Evolutionary conservation across 306 rosid species (phyloP), one percentile per base, ranked within the genome.

Genomic region (Acacia confusa): DNA sequence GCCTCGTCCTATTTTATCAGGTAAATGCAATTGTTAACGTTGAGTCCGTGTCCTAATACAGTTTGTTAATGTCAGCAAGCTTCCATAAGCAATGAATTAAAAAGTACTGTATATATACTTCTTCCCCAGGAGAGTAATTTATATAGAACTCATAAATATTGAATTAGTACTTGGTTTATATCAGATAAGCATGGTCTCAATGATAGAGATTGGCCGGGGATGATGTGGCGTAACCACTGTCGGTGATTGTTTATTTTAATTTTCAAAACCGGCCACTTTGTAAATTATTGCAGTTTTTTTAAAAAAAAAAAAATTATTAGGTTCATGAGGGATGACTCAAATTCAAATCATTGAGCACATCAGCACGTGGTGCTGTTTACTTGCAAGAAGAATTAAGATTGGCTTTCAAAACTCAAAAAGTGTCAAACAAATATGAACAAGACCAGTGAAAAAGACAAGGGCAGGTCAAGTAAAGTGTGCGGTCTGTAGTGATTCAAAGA

Each of bases 351-450:
- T 68, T 27, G 71, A 76, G 58, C 82, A 70, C 11, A 43, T 43
- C 45, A 3, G 88, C 83, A 78, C 85, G 75, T 78, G 83, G 52
- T 22, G 20, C 52, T 47, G 4, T 47, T 2, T 47, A 24, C 12
- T 71, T 71, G 43, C 22, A 43, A 70, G 75, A 8, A 71, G 53
- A 75, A 58, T 41, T 22, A 43, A 12, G 4, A 34, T 70, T 47
- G 30, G 57, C 28, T 68, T 53, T 12, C 36, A 2, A 71, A 82
- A 61, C 47, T 17, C 20, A 4, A 71, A 82, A 36, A 27, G 60
- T 45, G 17, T 24, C 20, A 9, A 43, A 36, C 27, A 65, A 5
- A 38, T 41, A 4, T 47, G 16, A 36, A 77, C 43, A 48, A 13
- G 32, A 75, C n/a, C 32, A 4, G 2, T 36, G 38, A 20, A 70